These are phyloP conservation scores for Ceratocystis cubensis DNA, from an alignment of 2,329 filamentous ascomycete species.

Conservation along the genomic window DNA sequence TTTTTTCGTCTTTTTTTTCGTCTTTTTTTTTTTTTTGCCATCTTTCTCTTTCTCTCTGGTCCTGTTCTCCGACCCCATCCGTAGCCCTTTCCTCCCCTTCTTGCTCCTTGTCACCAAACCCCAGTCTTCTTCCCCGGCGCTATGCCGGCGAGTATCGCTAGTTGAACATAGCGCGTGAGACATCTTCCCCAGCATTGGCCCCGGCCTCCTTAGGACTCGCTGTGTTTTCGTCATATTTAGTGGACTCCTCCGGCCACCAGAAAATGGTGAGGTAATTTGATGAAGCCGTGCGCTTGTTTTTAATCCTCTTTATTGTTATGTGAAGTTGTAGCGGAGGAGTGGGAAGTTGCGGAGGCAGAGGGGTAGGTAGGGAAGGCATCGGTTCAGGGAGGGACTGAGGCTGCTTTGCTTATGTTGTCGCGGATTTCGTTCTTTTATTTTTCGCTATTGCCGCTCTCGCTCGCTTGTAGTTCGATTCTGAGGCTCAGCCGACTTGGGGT, in stretches of 20 bases:
- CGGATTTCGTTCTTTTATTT: too few relatives aligned
- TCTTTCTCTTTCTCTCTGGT: background rate
- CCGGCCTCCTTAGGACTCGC: background rate
- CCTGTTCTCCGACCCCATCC: background rate
- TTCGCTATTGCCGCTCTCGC: too few relatives aligned
- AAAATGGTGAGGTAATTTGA: background rate
- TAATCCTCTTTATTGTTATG: background rate
- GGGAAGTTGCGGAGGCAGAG: background rate
- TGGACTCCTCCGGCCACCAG: background rate
- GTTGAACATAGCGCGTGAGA: background rate
- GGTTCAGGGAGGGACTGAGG: background rate
- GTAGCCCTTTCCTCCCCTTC: background rate
- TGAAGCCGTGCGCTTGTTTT: background rate
- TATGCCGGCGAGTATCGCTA: constrained; percentile 4
- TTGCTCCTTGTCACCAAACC: background rate
- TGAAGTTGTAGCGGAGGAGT: background rate
- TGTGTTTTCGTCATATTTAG: constrained; percentile 1
- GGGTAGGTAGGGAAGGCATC: background rate
- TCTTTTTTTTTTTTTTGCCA: too few relatives aligned
- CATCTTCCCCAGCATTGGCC: constrained; percentile 1
- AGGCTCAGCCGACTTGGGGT: too few relatives aligned
- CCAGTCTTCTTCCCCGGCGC: constrained; percentile 6
- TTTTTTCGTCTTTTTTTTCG: background rate
- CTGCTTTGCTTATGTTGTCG: too few relatives aligned
- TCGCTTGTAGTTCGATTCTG: too few relatives aligned